A percentile compares a stretch with the other conserved stretches of the same genome.
Evolutionary conservation across 805 yeast genomes (phyloP).

Genomic region (Pachysolen tannophilus): DNA sequence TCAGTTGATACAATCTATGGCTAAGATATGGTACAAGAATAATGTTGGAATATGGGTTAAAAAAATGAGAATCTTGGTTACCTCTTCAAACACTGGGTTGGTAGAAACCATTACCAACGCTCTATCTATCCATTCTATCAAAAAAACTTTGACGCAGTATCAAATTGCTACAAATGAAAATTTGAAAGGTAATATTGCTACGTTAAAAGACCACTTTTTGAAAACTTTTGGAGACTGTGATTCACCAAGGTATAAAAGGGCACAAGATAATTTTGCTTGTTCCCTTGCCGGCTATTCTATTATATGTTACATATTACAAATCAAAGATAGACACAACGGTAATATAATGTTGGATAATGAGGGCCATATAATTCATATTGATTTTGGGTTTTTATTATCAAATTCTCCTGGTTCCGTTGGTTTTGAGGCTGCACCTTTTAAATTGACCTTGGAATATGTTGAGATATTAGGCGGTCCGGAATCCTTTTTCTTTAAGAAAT

Average conservation of each 20-base stretch:
- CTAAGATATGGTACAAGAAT: constrained; percentile 71
- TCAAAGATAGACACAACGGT: constrained; percentile 96
- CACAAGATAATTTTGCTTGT: constrained; percentile 77
- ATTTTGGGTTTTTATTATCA: constrained; percentile 87
- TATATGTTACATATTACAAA: constrained; percentile 81
- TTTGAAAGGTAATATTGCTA: constrained; percentile 61
- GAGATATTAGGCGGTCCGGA: constrained; percentile 79
- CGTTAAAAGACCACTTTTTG: constrained; percentile 71
- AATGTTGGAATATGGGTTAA: constrained; percentile 83
- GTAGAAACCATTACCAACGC: constrained; percentile 97
- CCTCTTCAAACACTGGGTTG: constrained; percentile 84
- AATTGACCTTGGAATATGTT: constrained; percentile 81
- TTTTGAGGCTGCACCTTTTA: constrained; percentile 96
- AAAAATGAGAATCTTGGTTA: constrained; percentile 83
- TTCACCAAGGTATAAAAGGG: constrained; percentile 50
- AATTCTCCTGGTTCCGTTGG: constrained; percentile 97
- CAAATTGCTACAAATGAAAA: constrained; percentile 61
- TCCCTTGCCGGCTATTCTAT: constrained; percentile 91
- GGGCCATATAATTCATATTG: constrained; percentile 93
- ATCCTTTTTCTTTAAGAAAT: constrained; percentile 50
- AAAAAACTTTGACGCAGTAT: constrained; percentile 79
- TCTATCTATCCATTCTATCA: constrained; percentile 86
- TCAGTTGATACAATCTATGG: constrained; percentile 81
- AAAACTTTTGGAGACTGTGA: constrained; percentile 64
- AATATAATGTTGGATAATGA: constrained; percentile 94